phyloP scores from a whole-genome alignment of 495 filamentous ascomycete species.

The Aspergillus diversus region DNA sequence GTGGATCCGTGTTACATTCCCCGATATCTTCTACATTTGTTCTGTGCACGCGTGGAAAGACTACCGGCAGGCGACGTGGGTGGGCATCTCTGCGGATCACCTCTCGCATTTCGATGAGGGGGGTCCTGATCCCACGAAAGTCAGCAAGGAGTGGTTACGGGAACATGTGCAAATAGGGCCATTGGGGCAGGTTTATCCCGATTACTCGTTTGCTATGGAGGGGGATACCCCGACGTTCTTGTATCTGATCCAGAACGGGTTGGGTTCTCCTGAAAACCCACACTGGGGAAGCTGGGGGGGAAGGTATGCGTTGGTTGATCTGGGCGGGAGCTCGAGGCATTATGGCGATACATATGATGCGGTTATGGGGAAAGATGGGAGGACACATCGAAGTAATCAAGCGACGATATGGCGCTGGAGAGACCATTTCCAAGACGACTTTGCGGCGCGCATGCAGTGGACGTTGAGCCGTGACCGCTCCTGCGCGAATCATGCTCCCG shows the following conservation, averaged over 20 bases:
- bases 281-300: slow-evolving; percentile 47
- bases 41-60: slow-evolving; percentile 48
- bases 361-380: neutral
- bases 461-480: neutral
- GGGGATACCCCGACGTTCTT: slow-evolving; percentile 50
- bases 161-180: slow-evolving; percentile 48
- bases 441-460: slow-evolving; percentile 6
- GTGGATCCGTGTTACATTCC: slow-evolving; percentile 48
- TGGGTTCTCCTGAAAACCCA: slow-evolving; percentile 40
- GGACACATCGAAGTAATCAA: neutral
- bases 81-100: slow-evolving; percentile 45
- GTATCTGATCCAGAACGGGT: slow-evolving; percentile 48
- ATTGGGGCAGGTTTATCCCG: slow-evolving; percentile 43
- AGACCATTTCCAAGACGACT: neutral
- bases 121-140: slow-evolving; percentile 38
- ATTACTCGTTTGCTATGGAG: slow-evolving; percentile 43
- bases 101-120: slow-evolving; percentile 43
- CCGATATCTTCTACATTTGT: slow-evolving; percentile 47
- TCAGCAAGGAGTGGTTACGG: slow-evolving; percentile 42
- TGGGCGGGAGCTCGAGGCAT: neutral
- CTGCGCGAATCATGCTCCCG: neutral
- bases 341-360: slow-evolving; percentile 5
- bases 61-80: slow-evolving; percentile 47
- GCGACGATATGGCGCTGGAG: slow-evolving; percentile 1
- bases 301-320: slow-evolving; percentile 26